Evolutionary conservation across 2,329 filamentous ascomycete genomes (phyloP).

Genomic region (Arthrobotrys iridis): DNA sequence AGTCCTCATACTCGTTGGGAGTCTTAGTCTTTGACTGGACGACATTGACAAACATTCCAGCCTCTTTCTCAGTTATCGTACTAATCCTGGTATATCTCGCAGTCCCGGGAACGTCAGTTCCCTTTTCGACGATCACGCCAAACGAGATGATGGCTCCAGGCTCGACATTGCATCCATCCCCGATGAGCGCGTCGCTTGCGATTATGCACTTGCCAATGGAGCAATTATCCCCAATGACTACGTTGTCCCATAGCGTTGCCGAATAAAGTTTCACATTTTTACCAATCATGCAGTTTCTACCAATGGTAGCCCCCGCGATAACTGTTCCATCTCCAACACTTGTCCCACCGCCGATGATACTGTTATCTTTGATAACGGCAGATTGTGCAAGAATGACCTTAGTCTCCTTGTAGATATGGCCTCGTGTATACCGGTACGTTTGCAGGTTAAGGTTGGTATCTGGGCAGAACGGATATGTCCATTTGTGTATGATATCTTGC

Average conservation of each 20-base stretch:
- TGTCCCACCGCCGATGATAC: slow-evolving; percentile 80
- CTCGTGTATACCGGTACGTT: slow-evolving; percentile 75
- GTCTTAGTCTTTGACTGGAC: slow-evolving; percentile 59
- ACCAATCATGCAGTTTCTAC: slow-evolving; percentile 85
- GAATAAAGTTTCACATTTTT: slow-evolving; percentile 80
- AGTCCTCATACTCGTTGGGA: slow-evolving; percentile 67
- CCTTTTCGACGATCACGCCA: slow-evolving; percentile 76
- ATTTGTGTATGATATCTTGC: slow-evolving; percentile 83
- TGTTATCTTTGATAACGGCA: slow-evolving; percentile 74
- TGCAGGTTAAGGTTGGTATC: slow-evolving; percentile 86
- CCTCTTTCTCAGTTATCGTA: slow-evolving; percentile 57
- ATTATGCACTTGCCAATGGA: slow-evolving; percentile 78
- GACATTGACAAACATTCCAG: slow-evolving; percentile 56
- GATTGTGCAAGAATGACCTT: slow-evolving; percentile 78
- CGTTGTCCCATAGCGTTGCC: slow-evolving; percentile 89
- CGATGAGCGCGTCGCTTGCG: slow-evolving; percentile 76
- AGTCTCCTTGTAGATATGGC: slow-evolving; percentile 80
- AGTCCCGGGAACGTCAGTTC: slow-evolving; percentile 62
- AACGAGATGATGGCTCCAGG: slow-evolving; percentile 82
- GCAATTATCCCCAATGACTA: slow-evolving; percentile 77
- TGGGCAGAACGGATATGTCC: slow-evolving; percentile 88
- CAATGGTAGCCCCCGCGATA: slow-evolving; percentile 81
- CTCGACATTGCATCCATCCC: slow-evolving; percentile 74
- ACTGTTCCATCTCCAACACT: slow-evolving; percentile 76
- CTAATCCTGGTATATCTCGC: slow-evolving; percentile 62